Evolutionary conservation across 768 basidiomycete genomes (phyloP).

Genomic region (Mrakia gelida): DNA sequence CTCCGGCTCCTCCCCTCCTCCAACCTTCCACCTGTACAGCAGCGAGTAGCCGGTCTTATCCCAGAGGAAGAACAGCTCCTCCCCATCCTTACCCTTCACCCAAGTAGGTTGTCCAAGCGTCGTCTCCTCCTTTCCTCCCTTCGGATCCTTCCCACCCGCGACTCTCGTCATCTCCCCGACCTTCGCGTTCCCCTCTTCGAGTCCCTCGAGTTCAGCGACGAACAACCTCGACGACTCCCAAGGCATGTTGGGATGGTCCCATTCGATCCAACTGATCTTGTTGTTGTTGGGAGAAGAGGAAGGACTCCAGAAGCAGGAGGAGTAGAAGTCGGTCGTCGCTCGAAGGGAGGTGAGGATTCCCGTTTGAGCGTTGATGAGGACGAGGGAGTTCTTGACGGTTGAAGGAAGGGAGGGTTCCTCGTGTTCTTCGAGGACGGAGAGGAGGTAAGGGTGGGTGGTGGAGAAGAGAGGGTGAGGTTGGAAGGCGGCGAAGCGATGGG

Average conservation of each 20-base stretch:
- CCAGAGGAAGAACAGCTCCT: constrained; percentile 59
- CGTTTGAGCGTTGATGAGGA: constrained; percentile 53
- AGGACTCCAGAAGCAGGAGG: constrained; percentile 51
- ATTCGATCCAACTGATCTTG: constrained; percentile 60
- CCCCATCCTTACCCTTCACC: constrained; percentile 50
- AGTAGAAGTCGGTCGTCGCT: constrained; percentile 69
- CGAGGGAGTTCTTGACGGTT: constrained; percentile 57
- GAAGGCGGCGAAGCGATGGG: constrained; percentile 63
- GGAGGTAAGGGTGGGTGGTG: constrained; percentile 51
- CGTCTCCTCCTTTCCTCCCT: constrained; percentile 42
- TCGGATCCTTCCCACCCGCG: constrained; percentile 51
- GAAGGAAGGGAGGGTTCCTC: constrained; percentile 52
- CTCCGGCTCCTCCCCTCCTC: background rate
- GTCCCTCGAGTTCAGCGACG: constrained; percentile 50
- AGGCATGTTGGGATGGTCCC: constrained; percentile 65
- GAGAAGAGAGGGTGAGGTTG: constrained; percentile 45
- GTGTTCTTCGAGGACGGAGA: constrained; percentile 68
- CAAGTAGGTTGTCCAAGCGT: constrained; percentile 58
- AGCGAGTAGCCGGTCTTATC: constrained; percentile 66
- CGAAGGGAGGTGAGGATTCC: constrained; percentile 52
- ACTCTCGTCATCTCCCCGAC: constrained; percentile 49
- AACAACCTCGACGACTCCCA: constrained; percentile 63
- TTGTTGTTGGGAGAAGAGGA: constrained; percentile 48
- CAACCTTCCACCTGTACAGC: constrained; percentile 54
- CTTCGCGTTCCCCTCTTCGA: constrained; percentile 25